These are phyloP conservation scores for Saccharomycopsis malanga DNA, from an alignment of 805 yeast species.

Conservation along the genomic window DNA sequence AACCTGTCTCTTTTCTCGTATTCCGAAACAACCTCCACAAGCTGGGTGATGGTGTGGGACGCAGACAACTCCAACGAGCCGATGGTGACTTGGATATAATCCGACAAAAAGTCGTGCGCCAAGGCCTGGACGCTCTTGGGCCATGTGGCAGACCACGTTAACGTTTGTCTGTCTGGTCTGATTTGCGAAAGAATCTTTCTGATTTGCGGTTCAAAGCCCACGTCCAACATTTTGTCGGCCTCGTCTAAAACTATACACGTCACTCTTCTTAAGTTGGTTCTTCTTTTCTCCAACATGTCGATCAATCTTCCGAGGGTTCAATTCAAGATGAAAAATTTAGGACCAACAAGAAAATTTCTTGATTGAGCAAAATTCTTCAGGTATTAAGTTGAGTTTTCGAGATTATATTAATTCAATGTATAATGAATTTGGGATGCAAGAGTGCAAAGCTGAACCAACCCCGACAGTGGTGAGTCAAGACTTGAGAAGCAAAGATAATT, in stretches of 20 bases:
- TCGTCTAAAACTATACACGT: conserved; percentile 96
- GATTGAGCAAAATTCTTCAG: no score
- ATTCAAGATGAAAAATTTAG: no score
- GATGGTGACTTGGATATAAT: conserved; percentile 92
- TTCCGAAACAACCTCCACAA: conserved; percentile 84
- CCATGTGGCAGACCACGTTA: conserved; percentile 99
- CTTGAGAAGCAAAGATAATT: no score
- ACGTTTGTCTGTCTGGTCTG: conserved; percentile 98
- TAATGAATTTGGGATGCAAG: no score
- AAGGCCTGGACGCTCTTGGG: conserved; percentile 95
- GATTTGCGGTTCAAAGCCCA: conserved; percentile 99
- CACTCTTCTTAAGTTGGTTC: conserved; percentile 92
- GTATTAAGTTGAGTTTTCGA: no score
- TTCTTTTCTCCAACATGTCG: conserved; percentile 93
- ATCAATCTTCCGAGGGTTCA: conserved; percentile 98
- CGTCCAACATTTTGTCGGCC: conserved; percentile 99
- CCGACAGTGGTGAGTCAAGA: no score
- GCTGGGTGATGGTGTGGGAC: conserved; percentile 90
- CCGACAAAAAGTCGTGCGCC: conserved; percentile 84
- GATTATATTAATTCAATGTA: no score
- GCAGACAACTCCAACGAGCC: conserved; percentile 96
- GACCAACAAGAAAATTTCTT: no score
- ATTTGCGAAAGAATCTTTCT: conserved; percentile 97
- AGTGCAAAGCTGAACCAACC: no score
- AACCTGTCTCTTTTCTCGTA: conserved; percentile 92